These are phyloP conservation scores for Meyerozyma sp. DNA, from an alignment of 1,139 yeast species.

Conservation along the genomic window DNA sequence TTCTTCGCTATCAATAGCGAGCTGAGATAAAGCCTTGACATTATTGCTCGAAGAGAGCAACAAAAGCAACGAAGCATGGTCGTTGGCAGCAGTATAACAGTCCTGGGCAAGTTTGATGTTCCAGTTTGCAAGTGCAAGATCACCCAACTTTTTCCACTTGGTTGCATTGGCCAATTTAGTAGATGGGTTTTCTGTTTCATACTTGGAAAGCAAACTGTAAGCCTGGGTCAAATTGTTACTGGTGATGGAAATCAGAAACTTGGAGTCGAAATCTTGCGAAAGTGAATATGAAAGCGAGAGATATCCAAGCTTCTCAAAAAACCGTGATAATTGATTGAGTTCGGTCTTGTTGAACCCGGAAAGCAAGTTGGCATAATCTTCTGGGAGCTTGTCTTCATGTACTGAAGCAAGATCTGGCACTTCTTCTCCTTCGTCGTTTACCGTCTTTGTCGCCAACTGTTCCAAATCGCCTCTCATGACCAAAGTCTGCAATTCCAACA, in stretches of 20 bases:
- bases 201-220: conserved; percentile 55
- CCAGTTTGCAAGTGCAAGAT: conserved; percentile 74
- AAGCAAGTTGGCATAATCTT: conserved; percentile 39
- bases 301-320: conserved; percentile 89
- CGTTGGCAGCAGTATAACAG: conserved; percentile 76
- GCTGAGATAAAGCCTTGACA: conserved; percentile 48
- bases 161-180: conserved; percentile 29
- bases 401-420: conserved; percentile 47
- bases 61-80: conserved; percentile 74
- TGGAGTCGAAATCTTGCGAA: conserved; percentile 81
- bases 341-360: conserved; percentile 60
- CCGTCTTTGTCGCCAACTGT: conserved; percentile 31
- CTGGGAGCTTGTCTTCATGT: conserved; percentile 60
- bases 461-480: conserved; percentile 89
- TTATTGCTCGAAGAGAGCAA: conserved; percentile 81
- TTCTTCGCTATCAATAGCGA: conserved; percentile 61
- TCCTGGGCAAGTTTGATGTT: conserved; percentile 76
- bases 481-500: conserved; percentile 90
- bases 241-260: conserved; percentile 68
- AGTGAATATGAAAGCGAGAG: conserved; percentile 75
- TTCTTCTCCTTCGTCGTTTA: conserved; percentile 34
- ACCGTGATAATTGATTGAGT: conserved; percentile 77
- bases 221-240: conserved; percentile 71
- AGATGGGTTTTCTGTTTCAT: conserved; percentile 46
- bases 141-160: conserved; percentile 93